phyloP scores from a whole-genome alignment of 1,284 basidiomycete species.

The Papiliotrema nemorosa region DNA sequence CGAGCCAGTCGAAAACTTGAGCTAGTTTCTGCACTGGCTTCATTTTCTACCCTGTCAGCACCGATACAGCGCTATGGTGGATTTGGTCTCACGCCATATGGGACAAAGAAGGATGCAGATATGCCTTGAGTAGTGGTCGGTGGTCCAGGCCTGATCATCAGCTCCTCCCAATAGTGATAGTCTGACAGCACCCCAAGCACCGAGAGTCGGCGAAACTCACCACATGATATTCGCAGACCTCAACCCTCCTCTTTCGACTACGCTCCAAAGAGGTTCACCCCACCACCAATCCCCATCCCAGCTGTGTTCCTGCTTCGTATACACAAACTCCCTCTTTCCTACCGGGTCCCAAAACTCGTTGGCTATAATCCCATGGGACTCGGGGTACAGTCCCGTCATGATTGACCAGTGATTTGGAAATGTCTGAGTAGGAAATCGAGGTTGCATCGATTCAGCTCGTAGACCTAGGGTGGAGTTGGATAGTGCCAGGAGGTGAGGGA shows the following conservation, averaged over 20 bases:
- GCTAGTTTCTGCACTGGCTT: constrained; percentile 57
- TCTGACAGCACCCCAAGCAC: not conserved
- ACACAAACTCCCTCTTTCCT: constrained; percentile 18
- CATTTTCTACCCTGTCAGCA: constrained; percentile 9
- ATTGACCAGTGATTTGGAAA: constrained; percentile 90
- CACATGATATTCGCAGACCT: constrained; percentile 85
- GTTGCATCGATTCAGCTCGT: constrained; percentile 77
- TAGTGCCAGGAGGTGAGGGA: constrained; percentile 20
- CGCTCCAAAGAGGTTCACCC: constrained; percentile 90
- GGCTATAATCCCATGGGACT: constrained; percentile 83
- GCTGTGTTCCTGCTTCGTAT: constrained; percentile 60
- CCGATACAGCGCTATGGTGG: not conserved
- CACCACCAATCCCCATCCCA: constrained; percentile 76
- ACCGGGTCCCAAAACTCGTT: constrained; percentile 85
- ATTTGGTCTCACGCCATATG: constrained; percentile 59
- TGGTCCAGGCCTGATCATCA: constrained; percentile 67
- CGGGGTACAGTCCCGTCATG: constrained; percentile 81
- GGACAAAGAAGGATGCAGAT: constrained; percentile 68
- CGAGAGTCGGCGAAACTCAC: constrained; percentile 51
- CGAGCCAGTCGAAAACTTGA: constrained; percentile 72
- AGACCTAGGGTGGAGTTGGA: constrained; percentile 56
- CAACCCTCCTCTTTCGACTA: constrained; percentile 67
- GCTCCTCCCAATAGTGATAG: not conserved
- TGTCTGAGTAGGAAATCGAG: constrained; percentile 82
- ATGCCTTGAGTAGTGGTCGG: constrained; percentile 63